phyloP scores from a whole-genome alignment of 2,329 filamentous ascomycete species.

The Alternaria arbusti region DNA sequence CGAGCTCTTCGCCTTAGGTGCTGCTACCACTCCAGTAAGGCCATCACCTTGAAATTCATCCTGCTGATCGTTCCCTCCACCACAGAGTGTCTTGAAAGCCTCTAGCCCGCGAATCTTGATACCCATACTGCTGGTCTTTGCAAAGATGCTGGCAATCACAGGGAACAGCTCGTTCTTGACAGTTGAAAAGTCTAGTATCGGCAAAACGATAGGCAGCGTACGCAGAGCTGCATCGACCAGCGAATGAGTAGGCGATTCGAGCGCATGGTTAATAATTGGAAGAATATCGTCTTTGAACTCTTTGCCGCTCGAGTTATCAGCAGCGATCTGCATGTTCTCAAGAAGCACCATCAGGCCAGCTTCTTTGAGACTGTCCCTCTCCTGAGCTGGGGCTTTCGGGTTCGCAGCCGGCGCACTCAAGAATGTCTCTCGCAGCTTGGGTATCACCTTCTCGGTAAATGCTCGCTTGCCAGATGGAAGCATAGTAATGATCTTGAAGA shows the following conservation, averaged over 20 bases:
- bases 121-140: conserved; percentile 87
- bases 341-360: conserved; percentile 90
- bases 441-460: conserved; percentile 87
- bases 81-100: conserved; percentile 88
- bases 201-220: conserved; percentile 79
- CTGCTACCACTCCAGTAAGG: conserved; percentile 70
- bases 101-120: conserved; percentile 95
- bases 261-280: conserved; percentile 80
- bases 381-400: conserved; percentile 56
- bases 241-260: conserved; percentile 88
- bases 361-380: conserved; percentile 83
- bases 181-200: conserved; percentile 91
- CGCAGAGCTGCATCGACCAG: conserved; percentile 85
- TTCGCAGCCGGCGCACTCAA: conserved; percentile 59
- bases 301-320: conserved; percentile 83
- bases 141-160: conserved; percentile 87
- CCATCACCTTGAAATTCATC: conserved; percentile 64
- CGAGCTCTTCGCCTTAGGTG: conserved; percentile 64
- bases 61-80: conserved; percentile 63
- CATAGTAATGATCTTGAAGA: conserved; percentile 86
- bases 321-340: conserved; percentile 78
- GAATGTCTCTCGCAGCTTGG: conserved; percentile 83
- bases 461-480: conserved; percentile 75
- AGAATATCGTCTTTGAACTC: conserved; percentile 96
- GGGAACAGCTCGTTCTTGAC: conserved; percentile 98